Evolutionary conservation across 2,329 filamentous ascomycete genomes (phyloP).

Genomic region (Phoma sp.): DNA sequence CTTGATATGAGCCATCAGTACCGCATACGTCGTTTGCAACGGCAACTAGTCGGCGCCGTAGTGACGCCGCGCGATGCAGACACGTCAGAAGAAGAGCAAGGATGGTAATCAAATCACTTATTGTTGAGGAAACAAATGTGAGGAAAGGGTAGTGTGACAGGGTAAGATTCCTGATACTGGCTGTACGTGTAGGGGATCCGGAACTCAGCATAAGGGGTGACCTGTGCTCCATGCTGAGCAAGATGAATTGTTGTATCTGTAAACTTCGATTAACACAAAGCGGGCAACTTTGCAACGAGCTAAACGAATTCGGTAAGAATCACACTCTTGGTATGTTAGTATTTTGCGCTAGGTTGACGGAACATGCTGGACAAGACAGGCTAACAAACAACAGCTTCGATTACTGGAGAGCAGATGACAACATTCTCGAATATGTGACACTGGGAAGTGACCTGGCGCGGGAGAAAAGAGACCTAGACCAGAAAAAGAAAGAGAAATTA

Average conservation of each 20-base stretch:
- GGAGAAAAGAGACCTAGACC: too few species aligned
- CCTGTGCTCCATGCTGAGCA: background rate
- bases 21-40: conserved; percentile 21
- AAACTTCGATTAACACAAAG: background rate
- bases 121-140: too few species aligned
- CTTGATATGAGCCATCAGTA: conserved; percentile 21
- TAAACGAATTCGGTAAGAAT: too few species aligned
- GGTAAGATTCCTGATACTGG: too few species aligned
- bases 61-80: conserved; percentile 19
- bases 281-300: background rate
- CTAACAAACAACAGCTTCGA: too few species aligned
- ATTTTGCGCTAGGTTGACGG: too few species aligned
- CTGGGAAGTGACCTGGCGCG: too few species aligned
- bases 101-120: conserved; percentile 17
- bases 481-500: background rate
- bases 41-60: conserved; percentile 8
- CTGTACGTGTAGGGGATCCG: background rate
- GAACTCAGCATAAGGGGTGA: background rate
- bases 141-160: too few species aligned
- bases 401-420: too few species aligned
- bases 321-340: too few species aligned
- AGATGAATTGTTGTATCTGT: conserved; percentile 2
- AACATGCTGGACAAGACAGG: too few species aligned
- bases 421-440: too few species aligned
- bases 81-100: conserved; percentile 12